Evolutionary conservation across 176 grass and related monocot genomes (phyloP).

Genomic region (Oryza officinalis): DNA sequence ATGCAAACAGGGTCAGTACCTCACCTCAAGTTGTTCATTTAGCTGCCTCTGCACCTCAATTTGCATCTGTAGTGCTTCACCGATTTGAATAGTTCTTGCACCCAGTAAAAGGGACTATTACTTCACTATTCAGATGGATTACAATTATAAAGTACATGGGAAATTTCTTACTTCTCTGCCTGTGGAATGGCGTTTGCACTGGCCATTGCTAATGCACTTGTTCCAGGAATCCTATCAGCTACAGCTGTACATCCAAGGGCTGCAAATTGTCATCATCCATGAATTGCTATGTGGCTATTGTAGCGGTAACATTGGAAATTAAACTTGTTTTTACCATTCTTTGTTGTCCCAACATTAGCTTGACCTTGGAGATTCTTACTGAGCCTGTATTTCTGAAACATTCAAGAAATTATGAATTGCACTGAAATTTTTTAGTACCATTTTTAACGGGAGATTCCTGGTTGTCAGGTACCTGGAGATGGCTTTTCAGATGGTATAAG

Average conservation of each 20-base stretch:
- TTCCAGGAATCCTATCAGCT: slow-evolving; percentile 50
- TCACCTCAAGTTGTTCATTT: slow-evolving; percentile 93
- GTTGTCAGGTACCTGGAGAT: slow-evolving; percentile 78
- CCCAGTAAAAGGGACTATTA: slow-evolving; percentile 42
- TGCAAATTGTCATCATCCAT: slow-evolving; percentile 38
- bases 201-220: slow-evolving; percentile 47
- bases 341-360: slow-evolving; percentile 57
- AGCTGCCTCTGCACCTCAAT: slow-evolving; percentile 90
- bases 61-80: slow-evolving; percentile 92
- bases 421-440: slow-evolving; percentile 27
- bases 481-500: slow-evolving; percentile 95
- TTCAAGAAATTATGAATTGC: slow-evolving; percentile 32
- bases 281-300: slow-evolving; percentile 15
- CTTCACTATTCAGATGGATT: slow-evolving; percentile 33
- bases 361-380: slow-evolving; percentile 93
- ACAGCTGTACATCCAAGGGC: slow-evolving; percentile 50
- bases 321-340: slow-evolving; percentile 55
- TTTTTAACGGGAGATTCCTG: slow-evolving; percentile 30
- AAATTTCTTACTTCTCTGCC: slow-evolving; percentile 74
- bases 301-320: slow-evolving; percentile 36
- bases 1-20: slow-evolving; percentile 22
- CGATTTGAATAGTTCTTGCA: slow-evolving; percentile 84
- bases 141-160: slow-evolving; percentile 36
- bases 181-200: slow-evolving; percentile 60
- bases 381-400: slow-evolving; percentile 89